Conservation (phyloP, 345 rosid genomes). For the Litchi chinensis region DNA sequence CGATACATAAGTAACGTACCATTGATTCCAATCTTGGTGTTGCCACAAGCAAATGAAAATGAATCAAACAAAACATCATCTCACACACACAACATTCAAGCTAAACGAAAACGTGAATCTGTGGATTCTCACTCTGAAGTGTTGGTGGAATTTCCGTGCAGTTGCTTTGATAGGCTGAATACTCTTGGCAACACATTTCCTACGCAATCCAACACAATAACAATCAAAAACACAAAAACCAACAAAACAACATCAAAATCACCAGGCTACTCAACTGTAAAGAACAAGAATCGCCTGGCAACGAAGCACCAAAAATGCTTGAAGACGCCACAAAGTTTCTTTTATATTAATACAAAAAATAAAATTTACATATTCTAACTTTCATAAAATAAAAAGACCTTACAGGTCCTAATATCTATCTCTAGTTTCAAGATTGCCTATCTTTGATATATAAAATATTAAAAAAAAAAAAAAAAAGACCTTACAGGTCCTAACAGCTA, state of each 20-base stretch:
- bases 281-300: conserved; percentile 41
- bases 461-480: no score
- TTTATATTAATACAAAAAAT: no score
- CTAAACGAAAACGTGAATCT: background rate
- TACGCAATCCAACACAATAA: conserved; percentile 19
- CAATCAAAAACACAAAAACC: background rate
- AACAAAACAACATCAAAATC: background rate
- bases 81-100: background rate
- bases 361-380: no score
- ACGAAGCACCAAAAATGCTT: conserved; percentile 48
- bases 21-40: conserved; percentile 86
- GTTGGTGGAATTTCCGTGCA: conserved; percentile 67
- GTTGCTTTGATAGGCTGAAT: conserved; percentile 77
- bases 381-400: no score
- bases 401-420: no score
- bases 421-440: no score
- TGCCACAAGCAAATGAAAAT: conserved; percentile 30
- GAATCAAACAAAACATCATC: conserved; percentile 26
- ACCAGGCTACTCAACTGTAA: conserved; percentile 55
- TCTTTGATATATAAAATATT: no score
- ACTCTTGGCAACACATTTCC: conserved; percentile 44
- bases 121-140: conserved; percentile 53
- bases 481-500: no score
- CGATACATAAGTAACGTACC: conserved; percentile 49
- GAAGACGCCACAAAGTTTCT: conserved; percentile 30